A percentile compares a stretch with the other conserved stretches of the same genome.
These are phyloP conservation scores for Polyplosphaeria fusca DNA, from an alignment of 495 filamentous ascomycete genomes.

Conservation along the genomic window DNA sequence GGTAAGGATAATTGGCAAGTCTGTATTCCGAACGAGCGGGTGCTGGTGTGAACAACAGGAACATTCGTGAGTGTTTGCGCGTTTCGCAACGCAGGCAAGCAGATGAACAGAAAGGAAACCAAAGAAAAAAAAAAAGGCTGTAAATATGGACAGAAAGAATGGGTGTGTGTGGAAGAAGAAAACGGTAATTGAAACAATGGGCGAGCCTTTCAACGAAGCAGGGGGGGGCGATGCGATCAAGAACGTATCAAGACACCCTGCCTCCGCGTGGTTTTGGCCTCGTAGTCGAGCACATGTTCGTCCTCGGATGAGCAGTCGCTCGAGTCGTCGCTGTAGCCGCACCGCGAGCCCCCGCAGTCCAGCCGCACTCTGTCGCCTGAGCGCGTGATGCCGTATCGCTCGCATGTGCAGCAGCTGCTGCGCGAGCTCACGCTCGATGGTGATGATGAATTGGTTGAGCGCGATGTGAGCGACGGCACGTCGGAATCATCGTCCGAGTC, in stretches of 20 bases:
- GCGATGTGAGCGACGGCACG: slow-evolving; percentile 56
- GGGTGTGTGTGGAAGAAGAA: background rate
- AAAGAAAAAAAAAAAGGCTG: slow-evolving; percentile 5
- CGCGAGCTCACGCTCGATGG: slow-evolving; percentile 71
- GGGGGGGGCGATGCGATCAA: slow-evolving; percentile 24
- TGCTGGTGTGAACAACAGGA: background rate
- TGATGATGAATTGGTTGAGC: slow-evolving; percentile 71
- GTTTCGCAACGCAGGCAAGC: too few species aligned
- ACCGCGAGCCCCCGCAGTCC: slow-evolving; percentile 84
- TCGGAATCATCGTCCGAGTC: slow-evolving; percentile 45
- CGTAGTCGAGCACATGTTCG: slow-evolving; percentile 36
- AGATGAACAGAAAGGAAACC: background rate
- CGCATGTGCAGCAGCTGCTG: slow-evolving; percentile 74
- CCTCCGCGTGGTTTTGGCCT: slow-evolving; percentile 54
- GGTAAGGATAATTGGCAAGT: background rate
- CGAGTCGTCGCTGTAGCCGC: slow-evolving; percentile 69
- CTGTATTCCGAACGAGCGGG: background rate
- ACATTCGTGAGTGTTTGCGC: background rate
- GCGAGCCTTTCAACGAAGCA: background rate
- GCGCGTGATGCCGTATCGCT: slow-evolving; percentile 94
- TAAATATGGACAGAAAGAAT: slow-evolving; percentile 25
- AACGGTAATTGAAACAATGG: slow-evolving; percentile 3
- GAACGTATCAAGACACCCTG: slow-evolving; percentile 74
- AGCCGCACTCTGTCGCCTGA: slow-evolving; percentile 88
- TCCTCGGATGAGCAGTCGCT: slow-evolving; percentile 52